Conservation (phyloP, 495 filamentous ascomycete genomes). For the Cercophora newfieldiana region DNA sequence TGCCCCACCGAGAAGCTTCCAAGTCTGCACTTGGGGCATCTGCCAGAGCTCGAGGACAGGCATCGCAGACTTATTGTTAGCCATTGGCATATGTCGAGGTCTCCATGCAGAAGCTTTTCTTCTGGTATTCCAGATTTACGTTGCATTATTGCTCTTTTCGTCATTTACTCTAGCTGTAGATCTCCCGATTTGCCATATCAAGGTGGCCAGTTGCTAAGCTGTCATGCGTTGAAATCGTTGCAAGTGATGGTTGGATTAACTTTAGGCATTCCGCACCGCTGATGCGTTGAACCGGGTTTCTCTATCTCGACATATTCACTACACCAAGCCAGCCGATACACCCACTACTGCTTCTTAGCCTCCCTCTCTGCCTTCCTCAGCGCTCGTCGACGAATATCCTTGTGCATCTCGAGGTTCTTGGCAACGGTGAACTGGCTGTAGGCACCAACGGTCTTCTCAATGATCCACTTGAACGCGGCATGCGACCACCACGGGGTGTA, state of each 20-base stretch:
- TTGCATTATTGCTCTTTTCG: not conserved
- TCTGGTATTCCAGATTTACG: not conserved
- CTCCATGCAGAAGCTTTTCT: not conserved
- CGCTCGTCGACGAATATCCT: slow-evolving; percentile 81
- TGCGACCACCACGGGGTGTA: slow-evolving; percentile 94
- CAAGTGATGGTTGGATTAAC: not conserved
- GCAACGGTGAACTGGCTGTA: slow-evolving; percentile 61
- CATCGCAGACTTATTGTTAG: not conserved
- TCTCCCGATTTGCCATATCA: too few species aligned
- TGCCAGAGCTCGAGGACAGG: slow-evolving; percentile 23
- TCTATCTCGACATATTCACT: not conserved
- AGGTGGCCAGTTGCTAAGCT: too few species aligned
- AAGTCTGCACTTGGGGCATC: slow-evolving; percentile 13
- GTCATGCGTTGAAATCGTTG: too few species aligned
- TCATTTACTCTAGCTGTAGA: too few species aligned
- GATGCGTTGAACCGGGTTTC: not conserved
- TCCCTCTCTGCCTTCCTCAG: slow-evolving; percentile 87
- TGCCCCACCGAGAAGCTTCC: not conserved
- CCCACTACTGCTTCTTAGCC: slow-evolving; percentile 56
- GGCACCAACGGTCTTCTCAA: slow-evolving; percentile 69
- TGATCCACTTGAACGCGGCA: slow-evolving; percentile 79
- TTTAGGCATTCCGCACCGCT: not conserved
- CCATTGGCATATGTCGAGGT: not conserved
- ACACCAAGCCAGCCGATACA: not conserved
- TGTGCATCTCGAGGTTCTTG: slow-evolving; percentile 78